These are phyloP conservation scores for Graphilbum fragrans DNA, from an alignment of 2,329 filamentous ascomycete species.

Conservation along the genomic window DNA sequence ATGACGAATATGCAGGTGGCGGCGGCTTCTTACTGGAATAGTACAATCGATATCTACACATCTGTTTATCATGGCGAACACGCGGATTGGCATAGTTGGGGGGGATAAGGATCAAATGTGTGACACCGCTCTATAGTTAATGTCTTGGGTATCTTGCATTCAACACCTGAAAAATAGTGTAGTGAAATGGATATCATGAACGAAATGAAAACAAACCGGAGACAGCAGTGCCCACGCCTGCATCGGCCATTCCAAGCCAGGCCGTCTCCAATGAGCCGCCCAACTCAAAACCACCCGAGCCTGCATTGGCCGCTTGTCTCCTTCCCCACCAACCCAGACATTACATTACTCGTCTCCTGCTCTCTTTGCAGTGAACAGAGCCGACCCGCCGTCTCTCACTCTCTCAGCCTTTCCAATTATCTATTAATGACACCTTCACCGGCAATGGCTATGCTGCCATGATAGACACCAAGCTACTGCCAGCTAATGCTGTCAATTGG, in stretches of 20 bases:
- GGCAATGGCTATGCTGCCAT: too few species aligned
- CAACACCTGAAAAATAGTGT: constrained; percentile 1
- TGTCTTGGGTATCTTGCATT: constrained; percentile 7
- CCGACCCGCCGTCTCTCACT: too few species aligned
- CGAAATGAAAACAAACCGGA: constrained; percentile 3
- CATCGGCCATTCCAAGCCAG: too few species aligned
- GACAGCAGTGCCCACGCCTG: background rate
- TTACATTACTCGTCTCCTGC: background rate
- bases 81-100: too few species aligned
- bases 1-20: constrained; percentile 16
- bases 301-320: background rate
- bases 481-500: too few species aligned
- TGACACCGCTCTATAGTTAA: background rate
- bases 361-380: background rate
- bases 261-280: too few species aligned
- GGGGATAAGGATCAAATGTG: too few species aligned
- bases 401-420: too few species aligned
- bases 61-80: too few species aligned
- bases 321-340: constrained; percentile 1
- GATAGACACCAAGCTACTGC: background rate
- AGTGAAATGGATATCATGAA: constrained; percentile 10
- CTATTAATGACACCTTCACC: too few species aligned
- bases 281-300: too few species aligned
- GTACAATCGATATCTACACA: too few species aligned
- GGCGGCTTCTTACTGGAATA: constrained; percentile 16